These are phyloP conservation scores for Fraxinus anomala DNA, from an alignment of 257 asterid species.

Conservation along the genomic window DNA sequence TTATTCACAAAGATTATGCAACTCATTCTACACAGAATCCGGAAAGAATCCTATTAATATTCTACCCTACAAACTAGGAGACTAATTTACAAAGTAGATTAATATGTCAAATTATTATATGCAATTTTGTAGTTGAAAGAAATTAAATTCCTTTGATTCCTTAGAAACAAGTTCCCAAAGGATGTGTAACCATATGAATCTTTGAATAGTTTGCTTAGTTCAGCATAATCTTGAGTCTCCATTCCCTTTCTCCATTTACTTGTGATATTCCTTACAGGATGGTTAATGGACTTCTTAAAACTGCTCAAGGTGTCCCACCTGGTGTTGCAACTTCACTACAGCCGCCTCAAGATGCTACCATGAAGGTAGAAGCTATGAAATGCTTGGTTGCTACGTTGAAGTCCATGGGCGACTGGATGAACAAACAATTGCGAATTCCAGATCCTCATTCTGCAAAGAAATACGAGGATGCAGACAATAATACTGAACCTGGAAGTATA, in stretches of 20 bases:
- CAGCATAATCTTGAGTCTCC: constrained; percentile 21
- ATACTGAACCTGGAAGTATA: constrained; percentile 65
- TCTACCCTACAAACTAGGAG: neutral
- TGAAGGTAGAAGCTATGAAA: constrained; percentile 95
- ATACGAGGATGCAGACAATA: constrained; percentile 58
- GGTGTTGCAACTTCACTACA: constrained; percentile 75
- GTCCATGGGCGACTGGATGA: constrained; percentile 99
- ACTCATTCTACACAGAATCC: neutral
- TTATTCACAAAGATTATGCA: neutral
- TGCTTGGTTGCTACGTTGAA: constrained; percentile 84
- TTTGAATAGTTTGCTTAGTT: neutral
- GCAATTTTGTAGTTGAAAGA: neutral
- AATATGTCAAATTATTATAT: neutral
- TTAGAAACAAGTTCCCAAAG: neutral
- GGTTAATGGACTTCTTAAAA: constrained; percentile 99
- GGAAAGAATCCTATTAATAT: neutral
- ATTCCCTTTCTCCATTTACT: constrained; percentile 21
- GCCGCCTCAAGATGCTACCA: constrained; percentile 80
- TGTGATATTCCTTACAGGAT: constrained; percentile 53
- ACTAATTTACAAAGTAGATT: neutral
- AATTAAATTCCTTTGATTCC: neutral
- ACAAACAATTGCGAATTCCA: constrained; percentile 89
- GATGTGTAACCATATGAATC: neutral
- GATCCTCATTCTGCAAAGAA: constrained; percentile 71
- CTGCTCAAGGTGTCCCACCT: constrained; percentile 98